These are phyloP conservation scores for Chloropicon primus DNA, from an alignment of 139 green algal species.

Conservation along the genomic window DNA sequence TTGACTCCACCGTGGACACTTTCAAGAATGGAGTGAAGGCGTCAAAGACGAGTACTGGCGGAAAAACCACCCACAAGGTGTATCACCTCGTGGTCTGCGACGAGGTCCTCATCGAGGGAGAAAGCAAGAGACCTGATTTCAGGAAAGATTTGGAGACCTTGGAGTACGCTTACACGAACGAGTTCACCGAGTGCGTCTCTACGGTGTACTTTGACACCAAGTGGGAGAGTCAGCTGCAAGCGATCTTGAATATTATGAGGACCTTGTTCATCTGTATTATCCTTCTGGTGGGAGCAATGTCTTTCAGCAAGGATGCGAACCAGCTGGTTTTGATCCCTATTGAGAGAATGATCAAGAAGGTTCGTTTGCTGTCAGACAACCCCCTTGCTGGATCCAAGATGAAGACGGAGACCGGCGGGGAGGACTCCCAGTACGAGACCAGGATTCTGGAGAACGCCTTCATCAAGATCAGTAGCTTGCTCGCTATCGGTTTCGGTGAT, in stretches of 20 bases:
- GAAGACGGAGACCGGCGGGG: constrained; percentile 2
- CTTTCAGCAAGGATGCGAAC: constrained; percentile 70
- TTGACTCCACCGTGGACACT: not conserved
- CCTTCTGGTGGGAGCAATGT: constrained; percentile 48
- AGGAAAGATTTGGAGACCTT: not conserved
- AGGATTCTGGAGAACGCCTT: constrained; percentile 74
- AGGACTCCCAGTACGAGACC: constrained; percentile 61
- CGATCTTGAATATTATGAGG: constrained; percentile 44
- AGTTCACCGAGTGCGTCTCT: not conserved
- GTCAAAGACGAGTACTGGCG: not conserved
- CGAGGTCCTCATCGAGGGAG: not conserved
- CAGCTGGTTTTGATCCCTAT: constrained; percentile 74
- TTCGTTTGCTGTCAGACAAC: constrained; percentile 5
- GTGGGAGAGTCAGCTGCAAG: constrained; percentile 30
- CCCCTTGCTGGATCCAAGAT: constrained; percentile 2
- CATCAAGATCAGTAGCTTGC: constrained; percentile 75
- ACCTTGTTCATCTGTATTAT: constrained; percentile 78
- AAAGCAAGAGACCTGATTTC: not conserved
- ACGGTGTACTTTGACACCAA: not conserved
- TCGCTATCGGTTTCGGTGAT: constrained; percentile 89
- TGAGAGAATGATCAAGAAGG: constrained; percentile 79
- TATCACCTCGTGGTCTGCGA: not conserved
- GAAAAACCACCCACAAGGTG: not conserved
- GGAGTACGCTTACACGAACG: not conserved
- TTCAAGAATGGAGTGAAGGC: not conserved